phyloP scores from a whole-genome alignment of 1,139 yeast genomes.

The Hyphopichia burtonii region DNA sequence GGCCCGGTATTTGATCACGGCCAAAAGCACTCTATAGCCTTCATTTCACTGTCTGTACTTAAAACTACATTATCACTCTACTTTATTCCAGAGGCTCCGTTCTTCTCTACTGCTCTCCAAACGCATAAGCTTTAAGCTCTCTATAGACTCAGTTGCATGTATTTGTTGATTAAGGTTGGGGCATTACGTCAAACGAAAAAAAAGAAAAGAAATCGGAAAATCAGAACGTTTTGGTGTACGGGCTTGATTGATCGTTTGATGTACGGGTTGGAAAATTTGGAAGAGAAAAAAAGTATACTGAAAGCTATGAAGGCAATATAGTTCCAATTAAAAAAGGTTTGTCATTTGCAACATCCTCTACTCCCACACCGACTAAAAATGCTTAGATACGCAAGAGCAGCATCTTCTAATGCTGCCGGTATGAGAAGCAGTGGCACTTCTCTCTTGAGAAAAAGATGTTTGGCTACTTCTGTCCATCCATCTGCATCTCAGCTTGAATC shows the following conservation, averaged over 20 bases:
- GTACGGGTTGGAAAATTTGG: neutral
- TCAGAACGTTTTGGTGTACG: too few species aligned
- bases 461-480: constrained; percentile 4
- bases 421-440: neutral
- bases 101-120: too few species aligned
- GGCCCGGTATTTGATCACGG: too few species aligned
- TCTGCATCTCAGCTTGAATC: constrained; percentile 13
- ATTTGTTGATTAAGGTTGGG: too few species aligned
- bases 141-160: too few species aligned
- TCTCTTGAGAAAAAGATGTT: constrained; percentile 4
- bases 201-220: neutral
- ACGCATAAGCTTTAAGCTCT: too few species aligned
- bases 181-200: too few species aligned
- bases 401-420: neutral
- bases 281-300: neutral
- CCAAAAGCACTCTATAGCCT: too few species aligned
- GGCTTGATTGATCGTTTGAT: neutral
- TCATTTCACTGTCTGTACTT: too few species aligned
- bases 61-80: too few species aligned
- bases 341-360: neutral
- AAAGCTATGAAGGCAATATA: neutral
- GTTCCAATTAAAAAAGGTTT: neutral
- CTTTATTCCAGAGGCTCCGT: too few species aligned
- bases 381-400: constrained; percentile 3
- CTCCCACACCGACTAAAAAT: neutral